Evolutionary conservation across 1,284 basidiomycete genomes (phyloP).

Genomic region (Cryptococcus sp.): DNA sequence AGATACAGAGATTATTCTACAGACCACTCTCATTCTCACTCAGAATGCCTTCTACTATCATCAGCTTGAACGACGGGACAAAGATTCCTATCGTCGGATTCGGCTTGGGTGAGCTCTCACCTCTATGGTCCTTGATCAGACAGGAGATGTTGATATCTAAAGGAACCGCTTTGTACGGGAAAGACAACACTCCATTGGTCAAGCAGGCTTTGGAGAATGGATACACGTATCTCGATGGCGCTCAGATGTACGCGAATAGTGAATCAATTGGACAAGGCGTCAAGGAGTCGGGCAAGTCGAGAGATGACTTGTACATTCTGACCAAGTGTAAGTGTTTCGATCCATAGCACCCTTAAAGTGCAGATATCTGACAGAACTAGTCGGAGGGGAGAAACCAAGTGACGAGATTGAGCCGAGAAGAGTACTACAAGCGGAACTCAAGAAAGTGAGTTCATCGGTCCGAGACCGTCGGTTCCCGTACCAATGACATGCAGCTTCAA

Average conservation of each 20-base stretch:
- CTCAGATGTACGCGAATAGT: conserved; percentile 50
- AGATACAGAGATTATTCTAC: too few relatives aligned
- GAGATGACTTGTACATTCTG: conserved; percentile 55
- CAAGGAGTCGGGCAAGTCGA: conserved; percentile 50
- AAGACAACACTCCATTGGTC: conserved; percentile 25
- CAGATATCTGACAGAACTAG: neutral
- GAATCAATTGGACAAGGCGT: conserved; percentile 54
- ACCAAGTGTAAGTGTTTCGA: conserved; percentile 46
- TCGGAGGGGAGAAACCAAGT: conserved; percentile 3
- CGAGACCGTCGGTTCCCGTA: neutral
- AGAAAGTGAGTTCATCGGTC: conserved; percentile 20
- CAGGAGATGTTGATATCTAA: neutral
- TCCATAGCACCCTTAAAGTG: neutral
- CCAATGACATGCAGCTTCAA: conserved; percentile 44
- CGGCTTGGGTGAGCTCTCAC: conserved; percentile 15
- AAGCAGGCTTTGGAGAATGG: conserved; percentile 31
- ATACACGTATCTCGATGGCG: conserved; percentile 34
- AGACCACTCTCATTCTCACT: too few relatives aligned
- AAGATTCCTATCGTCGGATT: conserved; percentile 19
- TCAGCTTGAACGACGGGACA: conserved; percentile 24
- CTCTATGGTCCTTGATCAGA: neutral
- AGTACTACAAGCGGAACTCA: conserved; percentile 35
- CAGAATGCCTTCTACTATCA: neutral
- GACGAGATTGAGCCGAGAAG: conserved; percentile 25
- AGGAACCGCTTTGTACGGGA: conserved; percentile 35